These are phyloP conservation scores for Cyclospora cayetanensis DNA, from an alignment of 169 alveolate genomes.

Conservation along the genomic window DNA sequence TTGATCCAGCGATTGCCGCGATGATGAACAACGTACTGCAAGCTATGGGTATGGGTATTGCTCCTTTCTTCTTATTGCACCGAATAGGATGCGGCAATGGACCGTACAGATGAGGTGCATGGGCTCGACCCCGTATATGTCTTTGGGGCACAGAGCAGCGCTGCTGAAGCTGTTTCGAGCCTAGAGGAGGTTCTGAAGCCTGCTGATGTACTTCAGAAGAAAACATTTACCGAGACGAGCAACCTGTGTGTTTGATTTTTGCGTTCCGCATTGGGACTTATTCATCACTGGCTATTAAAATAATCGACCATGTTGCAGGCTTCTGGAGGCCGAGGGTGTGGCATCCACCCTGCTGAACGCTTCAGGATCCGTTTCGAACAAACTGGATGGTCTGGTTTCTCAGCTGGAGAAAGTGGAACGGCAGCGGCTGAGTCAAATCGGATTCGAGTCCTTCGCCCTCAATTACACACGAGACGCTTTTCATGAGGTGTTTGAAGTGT, in stretches of 20 bases:
- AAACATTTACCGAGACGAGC: slow-evolving; percentile 32
- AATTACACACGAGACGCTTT: slow-evolving; percentile 70
- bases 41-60: not conserved
- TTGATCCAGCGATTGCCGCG: slow-evolving; percentile 21
- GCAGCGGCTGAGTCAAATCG: slow-evolving; percentile 74
- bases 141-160: slow-evolving; percentile 74
- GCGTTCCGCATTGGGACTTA: not conserved
- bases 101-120: slow-evolving; percentile 74
- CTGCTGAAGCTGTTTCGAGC: slow-evolving; percentile 69
- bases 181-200: slow-evolving; percentile 72
- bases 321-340: slow-evolving; percentile 68
- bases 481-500: slow-evolving; percentile 71
- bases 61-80: slow-evolving; percentile 24
- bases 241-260: not conserved
- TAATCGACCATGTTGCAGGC: not conserved
- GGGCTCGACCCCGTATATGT: slow-evolving; percentile 78
- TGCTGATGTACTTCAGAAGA: slow-evolving; percentile 72
- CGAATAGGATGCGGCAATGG: slow-evolving; percentile 57
- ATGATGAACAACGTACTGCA: slow-evolving; percentile 15
- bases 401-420: slow-evolving; percentile 74
- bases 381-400: slow-evolving; percentile 59
- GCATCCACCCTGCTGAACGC: slow-evolving; percentile 72
- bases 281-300: not conserved
- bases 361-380: slow-evolving; percentile 68
- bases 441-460: slow-evolving; percentile 74